A percentile compares a stretch with the other conserved stretches of the same genome.
Evolutionary conservation across 441 rosid genomes (phyloP).

Genomic region (Gossypium schwendimanii): DNA sequence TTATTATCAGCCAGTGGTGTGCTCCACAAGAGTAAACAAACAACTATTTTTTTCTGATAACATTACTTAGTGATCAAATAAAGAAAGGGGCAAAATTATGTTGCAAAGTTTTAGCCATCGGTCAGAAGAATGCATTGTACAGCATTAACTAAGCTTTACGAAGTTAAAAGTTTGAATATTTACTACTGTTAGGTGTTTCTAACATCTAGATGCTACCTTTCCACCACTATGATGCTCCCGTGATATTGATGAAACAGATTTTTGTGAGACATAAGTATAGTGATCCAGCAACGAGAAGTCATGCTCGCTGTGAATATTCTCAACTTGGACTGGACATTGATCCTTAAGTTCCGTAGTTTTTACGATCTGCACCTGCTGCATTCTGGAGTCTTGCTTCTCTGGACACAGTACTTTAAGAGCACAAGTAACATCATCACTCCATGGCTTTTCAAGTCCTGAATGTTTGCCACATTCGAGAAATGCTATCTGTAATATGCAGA

Average conservation of each 20-base stretch:
- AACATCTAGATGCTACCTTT: slow-evolving; percentile 33
- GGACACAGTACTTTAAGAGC: slow-evolving; percentile 33
- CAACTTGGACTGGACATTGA: slow-evolving; percentile 44
- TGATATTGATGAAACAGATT: slow-evolving; percentile 21
- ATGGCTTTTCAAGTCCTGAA: slow-evolving; percentile 23
- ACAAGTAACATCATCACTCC: slow-evolving; percentile 29
- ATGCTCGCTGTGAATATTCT: slow-evolving; percentile 17
- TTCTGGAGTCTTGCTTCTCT: slow-evolving; percentile 29
- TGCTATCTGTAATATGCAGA: slow-evolving; percentile 29
- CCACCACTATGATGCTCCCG: slow-evolving; percentile 17
- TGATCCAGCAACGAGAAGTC: slow-evolving; percentile 20
- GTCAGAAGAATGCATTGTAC: background rate
- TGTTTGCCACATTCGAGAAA: slow-evolving; percentile 36
- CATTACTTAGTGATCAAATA: background rate
- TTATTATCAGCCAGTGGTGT: background rate
- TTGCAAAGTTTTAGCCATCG: background rate
- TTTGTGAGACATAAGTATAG: slow-evolving; percentile 20
- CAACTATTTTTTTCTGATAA: background rate
- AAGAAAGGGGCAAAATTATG: background rate
- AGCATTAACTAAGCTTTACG: background rate
- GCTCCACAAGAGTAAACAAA: background rate
- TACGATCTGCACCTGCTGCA: slow-evolving; percentile 25
- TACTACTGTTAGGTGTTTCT: slow-evolving; percentile 9
- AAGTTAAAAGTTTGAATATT: slow-evolving; percentile 1
- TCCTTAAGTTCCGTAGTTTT: slow-evolving; percentile 27